These are phyloP conservation scores for Cyclotella sp. DNA, from an alignment of 108 stramenopile genomes.

Conservation along the genomic window DNA sequence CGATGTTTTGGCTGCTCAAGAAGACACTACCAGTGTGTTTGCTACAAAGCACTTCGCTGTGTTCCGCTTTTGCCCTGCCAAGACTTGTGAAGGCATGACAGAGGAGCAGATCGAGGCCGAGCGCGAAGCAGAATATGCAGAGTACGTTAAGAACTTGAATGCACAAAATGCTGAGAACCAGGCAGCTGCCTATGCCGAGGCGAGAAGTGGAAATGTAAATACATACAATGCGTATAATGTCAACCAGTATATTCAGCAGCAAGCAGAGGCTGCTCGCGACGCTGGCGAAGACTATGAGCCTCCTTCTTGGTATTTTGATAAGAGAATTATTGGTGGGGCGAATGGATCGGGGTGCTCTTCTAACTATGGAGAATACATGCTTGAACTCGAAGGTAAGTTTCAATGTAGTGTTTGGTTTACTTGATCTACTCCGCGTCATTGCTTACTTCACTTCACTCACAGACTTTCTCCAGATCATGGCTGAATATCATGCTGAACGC, in stretches of 20 bases:
- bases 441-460: not conserved
- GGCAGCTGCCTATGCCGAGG: not conserved
- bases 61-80: constrained; percentile 75
- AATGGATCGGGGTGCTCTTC: constrained; percentile 60
- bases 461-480: constrained; percentile 78
- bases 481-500: constrained; percentile 62
- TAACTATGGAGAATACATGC: constrained; percentile 80
- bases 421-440: not conserved
- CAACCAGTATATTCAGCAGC: not conserved
- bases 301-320: constrained; percentile 16
- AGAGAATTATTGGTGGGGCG: constrained; percentile 39
- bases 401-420: no score
- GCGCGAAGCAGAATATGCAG: not conserved
- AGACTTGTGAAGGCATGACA: constrained; percentile 48
- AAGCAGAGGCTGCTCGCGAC: not conserved
- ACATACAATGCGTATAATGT: not conserved
- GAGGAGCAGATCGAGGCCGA: constrained; percentile 11
- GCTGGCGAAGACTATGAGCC: not conserved
- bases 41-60: constrained; percentile 74
- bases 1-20: constrained; percentile 51
- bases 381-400: constrained; percentile 60
- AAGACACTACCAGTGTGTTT: constrained; percentile 56
- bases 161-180: constrained; percentile 2
- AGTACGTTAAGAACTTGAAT: not conserved
- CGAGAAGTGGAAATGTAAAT: not conserved